Evolutionary conservation across 176 grass and related monocot species (phyloP).

Genomic region (Ananas comosus): DNA sequence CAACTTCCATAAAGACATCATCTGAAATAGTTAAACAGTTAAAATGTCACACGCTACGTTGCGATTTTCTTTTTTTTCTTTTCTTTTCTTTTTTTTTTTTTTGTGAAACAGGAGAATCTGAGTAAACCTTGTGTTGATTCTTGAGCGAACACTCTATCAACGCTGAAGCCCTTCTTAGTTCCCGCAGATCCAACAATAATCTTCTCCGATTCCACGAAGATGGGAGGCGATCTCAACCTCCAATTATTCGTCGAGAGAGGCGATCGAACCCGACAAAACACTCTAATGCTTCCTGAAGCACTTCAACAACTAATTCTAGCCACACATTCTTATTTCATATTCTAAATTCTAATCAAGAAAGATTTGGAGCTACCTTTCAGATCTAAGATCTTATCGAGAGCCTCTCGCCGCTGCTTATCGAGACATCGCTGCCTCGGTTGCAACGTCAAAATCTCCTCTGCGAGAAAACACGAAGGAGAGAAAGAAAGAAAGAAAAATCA

Average conservation of each 20-base stretch:
- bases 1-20: conserved; percentile 64
- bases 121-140: conserved; percentile 68
- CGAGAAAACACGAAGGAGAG: neutral
- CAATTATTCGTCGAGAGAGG: conserved; percentile 23
- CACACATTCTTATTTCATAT: conserved; percentile 7
- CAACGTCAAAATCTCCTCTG: conserved; percentile 15
- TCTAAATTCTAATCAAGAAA: neutral
- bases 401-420: conserved; percentile 8
- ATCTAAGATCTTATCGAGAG: conserved; percentile 15
- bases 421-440: conserved; percentile 3
- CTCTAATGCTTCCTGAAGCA: conserved; percentile 85
- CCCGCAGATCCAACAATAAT: conserved; percentile 47
- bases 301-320: conserved; percentile 15
- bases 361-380: conserved; percentile 18
- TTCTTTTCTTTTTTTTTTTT: too few relatives aligned
- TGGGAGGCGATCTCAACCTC: conserved; percentile 17
- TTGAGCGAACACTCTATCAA: conserved; percentile 58
- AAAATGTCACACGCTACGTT: neutral
- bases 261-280: conserved; percentile 63
- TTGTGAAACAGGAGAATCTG: neutral
- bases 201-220: conserved; percentile 47
- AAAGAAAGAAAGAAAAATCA: neutral
- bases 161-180: conserved; percentile 57
- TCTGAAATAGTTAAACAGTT: conserved; percentile 27
- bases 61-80: too few relatives aligned